Conservation (phyloP, 495 filamentous ascomycete species). For the Podospora conica region DNA sequence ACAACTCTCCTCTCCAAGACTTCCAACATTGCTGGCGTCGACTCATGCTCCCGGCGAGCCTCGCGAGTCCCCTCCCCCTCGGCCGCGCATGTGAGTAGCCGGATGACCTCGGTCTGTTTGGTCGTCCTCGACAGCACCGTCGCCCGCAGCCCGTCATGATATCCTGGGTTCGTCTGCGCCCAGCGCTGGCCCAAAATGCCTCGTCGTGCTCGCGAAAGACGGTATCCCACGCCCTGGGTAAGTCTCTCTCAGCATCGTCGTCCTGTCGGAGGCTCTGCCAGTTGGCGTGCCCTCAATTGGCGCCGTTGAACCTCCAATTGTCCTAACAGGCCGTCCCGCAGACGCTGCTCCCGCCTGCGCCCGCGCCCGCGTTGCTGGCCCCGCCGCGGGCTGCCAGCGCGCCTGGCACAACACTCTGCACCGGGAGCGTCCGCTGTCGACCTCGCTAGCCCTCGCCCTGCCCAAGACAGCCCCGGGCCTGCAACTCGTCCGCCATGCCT, state of each 20-base stretch:
- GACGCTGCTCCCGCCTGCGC: constrained; percentile 10
- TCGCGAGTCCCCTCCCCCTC: not conserved
- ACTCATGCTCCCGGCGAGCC: not conserved
- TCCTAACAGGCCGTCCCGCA: constrained; percentile 13
- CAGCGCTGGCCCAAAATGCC: constrained; percentile 21
- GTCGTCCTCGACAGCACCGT: constrained; percentile 20
- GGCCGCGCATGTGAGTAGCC: constrained; percentile 13
- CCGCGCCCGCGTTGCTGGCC: constrained; percentile 9
- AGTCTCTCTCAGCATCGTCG: not conserved
- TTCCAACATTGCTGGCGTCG: not conserved
- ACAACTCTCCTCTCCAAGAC: not conserved
- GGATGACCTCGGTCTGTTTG: constrained; percentile 16
- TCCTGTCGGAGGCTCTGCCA: not conserved
- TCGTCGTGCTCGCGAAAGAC: constrained; percentile 12
- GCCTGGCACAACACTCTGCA: constrained; percentile 28
- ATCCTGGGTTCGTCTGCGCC: constrained; percentile 21
- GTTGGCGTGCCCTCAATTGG: not conserved
- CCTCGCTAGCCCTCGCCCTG: constrained; percentile 19
- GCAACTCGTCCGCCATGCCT: constrained; percentile 31
- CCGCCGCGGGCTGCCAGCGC: constrained; percentile 22
- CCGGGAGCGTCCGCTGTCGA: constrained; percentile 9
- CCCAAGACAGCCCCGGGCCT: constrained; percentile 17
- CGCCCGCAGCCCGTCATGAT: constrained; percentile 21
- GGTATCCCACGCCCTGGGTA: constrained; percentile 17
- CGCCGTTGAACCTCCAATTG: not conserved